A percentile compares a stretch with the other conserved stretches of the same genome.
These are phyloP conservation scores for Volutella citrinella DNA, from an alignment of 2,329 filamentous ascomycete genomes.

Conservation along the genomic window DNA sequence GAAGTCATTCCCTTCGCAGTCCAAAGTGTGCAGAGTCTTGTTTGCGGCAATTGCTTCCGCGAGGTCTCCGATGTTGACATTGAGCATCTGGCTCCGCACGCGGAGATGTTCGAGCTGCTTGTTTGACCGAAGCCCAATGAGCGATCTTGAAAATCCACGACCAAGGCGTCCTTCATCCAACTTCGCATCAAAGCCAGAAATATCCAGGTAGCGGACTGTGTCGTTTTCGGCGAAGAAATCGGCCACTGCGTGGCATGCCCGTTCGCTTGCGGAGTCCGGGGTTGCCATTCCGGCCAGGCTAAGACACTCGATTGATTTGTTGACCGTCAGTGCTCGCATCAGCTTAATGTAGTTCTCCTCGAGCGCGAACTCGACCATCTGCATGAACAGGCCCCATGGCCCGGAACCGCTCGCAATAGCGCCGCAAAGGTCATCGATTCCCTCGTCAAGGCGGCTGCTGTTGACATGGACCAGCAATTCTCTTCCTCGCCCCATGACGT, in stretches of 20 bases:
- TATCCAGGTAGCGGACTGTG: constrained; percentile 50
- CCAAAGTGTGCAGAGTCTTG: constrained; percentile 47
- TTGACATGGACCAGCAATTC: constrained; percentile 48
- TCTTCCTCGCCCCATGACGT: constrained; percentile 45
- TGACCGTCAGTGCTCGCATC: constrained; percentile 47
- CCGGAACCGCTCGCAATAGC: constrained; percentile 46
- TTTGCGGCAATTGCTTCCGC: constrained; percentile 49
- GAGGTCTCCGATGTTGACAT: constrained; percentile 51
- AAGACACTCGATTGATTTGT: constrained; percentile 48
- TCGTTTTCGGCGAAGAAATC: constrained; percentile 50
- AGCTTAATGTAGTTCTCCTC: constrained; percentile 51
- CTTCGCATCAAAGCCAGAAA: constrained; percentile 56
- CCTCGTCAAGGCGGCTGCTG: constrained; percentile 51
- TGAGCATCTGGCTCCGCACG: constrained; percentile 54
- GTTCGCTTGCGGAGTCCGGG: constrained; percentile 42
- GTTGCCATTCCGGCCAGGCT: constrained; percentile 54
- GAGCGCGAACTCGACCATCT: constrained; percentile 56
- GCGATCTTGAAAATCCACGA: constrained; percentile 48
- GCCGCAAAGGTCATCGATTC: constrained; percentile 47
- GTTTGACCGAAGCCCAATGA: constrained; percentile 46
- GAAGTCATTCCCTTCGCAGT: constrained; percentile 54
- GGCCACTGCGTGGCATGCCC: constrained; percentile 47
- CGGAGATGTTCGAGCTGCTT: constrained; percentile 47
- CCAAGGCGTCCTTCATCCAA: constrained; percentile 56
- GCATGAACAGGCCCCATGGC: constrained; percentile 48